A percentile compares a stretch with the other conserved stretches of the same genome.
Conservation (phyloP, 768 basidiomycete species). For the Serendipita sp. region DNA sequence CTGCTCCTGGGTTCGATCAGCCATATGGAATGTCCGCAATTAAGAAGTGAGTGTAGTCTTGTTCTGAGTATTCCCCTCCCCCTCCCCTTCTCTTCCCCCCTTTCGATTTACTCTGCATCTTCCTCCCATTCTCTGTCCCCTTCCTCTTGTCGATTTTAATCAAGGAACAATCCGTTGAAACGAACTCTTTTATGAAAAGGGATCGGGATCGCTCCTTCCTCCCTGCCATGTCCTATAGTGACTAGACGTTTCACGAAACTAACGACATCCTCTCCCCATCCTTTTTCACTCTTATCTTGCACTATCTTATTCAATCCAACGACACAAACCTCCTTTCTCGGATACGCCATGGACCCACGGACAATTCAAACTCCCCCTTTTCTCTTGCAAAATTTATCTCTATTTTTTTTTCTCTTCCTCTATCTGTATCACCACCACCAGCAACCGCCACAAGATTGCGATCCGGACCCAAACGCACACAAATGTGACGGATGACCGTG, state of each 20-base stretch:
- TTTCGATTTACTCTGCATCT: neutral
- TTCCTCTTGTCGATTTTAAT: neutral
- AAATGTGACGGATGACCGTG: neutral
- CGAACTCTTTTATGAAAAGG: neutral
- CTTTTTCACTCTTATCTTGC: too few species aligned
- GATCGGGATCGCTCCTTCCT: slow-evolving; percentile 6
- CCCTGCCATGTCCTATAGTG: neutral
- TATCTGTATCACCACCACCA: neutral
- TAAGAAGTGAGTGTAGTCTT: neutral
- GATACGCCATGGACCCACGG: too few species aligned
- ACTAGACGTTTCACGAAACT: neutral
- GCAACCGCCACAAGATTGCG: neutral
- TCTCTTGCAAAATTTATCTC: too few species aligned
- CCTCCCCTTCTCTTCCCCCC: neutral
- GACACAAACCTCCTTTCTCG: too few species aligned
- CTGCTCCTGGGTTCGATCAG: slow-evolving; percentile 4
- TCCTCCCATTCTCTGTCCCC: neutral
- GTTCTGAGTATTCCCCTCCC: neutral
- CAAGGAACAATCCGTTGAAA: neutral
- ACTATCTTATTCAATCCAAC: too few species aligned
- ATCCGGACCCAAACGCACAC: slow-evolving; percentile 4
- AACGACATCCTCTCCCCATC: neutral
- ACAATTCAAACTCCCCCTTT: too few species aligned
- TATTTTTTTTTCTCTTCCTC: neutral
- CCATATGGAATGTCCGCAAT: neutral